Base-by-base conservation (phyloP, 805 yeast genomes). In the Saccharomycopsis sp. region DNA sequence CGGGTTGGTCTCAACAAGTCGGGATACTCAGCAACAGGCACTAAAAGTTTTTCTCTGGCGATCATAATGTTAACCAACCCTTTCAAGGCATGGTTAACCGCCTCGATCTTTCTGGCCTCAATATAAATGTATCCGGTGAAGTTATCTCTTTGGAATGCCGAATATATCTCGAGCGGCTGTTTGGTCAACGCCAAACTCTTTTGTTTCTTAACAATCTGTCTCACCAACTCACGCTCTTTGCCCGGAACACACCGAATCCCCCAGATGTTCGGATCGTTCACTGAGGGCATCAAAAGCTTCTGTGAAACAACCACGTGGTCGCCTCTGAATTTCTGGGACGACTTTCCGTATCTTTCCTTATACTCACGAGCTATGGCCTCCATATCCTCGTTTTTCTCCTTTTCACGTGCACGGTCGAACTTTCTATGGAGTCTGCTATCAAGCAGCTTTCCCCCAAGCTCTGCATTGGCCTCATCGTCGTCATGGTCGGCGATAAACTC, bases 21-120 rank as follows among this genome's bases (percentile, higher is more conserved):
- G 1, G 97, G 97, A 70, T 91, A 88, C 73, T 94, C 99, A 70
- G 89, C 89, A 59, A 94, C 94, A 3, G 99, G 99, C 53, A 94
- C 97, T 61, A 93, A 77, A 55, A 92, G 79, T 72, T 89, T 88
- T 67, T 87, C 86, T 51, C 75, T 68, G 44, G 66, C 64, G 25
- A 80, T 68, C 66, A 86, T 94, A 41, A 93, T 85, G 71, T 91
- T 92, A 38, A 94, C 93, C 70, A 94, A 80, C 73, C 98, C 98
- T 53, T 84, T 83, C 60, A 93, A 79, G 17, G 97, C 97, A 59
- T 82, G 85, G 68, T 87, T 89, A 49, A 93, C 96, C 22, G 97
- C 97, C 61, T 94, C 90, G 63, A 92, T 87, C 70, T 88, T 87
- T 61, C 93, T 86, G 17, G 99, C 98, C 74, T 94, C 99, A 62